Evolutionary conservation across 1,284 basidiomycete species (phyloP).

Genomic region (Ustilago sp.): DNA sequence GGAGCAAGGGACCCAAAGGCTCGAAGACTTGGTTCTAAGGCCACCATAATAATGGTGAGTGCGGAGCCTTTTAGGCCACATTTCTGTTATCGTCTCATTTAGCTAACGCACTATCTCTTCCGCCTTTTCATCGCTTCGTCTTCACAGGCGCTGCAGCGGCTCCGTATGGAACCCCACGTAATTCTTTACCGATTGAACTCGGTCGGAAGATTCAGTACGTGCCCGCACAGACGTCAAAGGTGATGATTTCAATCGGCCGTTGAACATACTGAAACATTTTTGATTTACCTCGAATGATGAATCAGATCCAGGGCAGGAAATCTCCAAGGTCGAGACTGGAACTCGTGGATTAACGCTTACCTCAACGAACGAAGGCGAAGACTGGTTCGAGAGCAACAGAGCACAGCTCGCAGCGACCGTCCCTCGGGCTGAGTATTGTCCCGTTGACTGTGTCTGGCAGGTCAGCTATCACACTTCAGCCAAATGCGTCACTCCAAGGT

Average conservation of each 20-base stretch:
- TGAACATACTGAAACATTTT: not conserved
- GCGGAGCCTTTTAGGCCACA: not conserved
- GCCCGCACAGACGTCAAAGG: not conserved
- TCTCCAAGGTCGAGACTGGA: not conserved
- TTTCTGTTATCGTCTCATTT: not conserved
- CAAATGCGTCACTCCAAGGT: no score
- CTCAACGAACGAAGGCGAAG: not conserved
- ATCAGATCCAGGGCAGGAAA: not conserved
- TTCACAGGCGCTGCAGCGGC: not conserved
- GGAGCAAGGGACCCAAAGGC: not conserved
- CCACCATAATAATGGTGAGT: not conserved
- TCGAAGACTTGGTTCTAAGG: not conserved
- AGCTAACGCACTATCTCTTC: not conserved
- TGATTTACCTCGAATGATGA: not conserved
- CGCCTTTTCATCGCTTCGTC: not conserved
- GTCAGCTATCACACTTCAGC: no score
- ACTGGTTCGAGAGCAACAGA: not conserved
- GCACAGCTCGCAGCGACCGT: not conserved
- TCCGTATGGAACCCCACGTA: not conserved
- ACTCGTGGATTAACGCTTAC: not conserved
- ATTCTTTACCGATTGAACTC: not conserved
- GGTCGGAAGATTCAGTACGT: not conserved
- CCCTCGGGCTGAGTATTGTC: not conserved
- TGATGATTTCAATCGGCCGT: not conserved
- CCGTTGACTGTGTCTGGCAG: not conserved